Evolutionary conservation across 2,329 filamentous ascomycete species (phyloP), one percentile per base, ranked within the genome.

Genomic region (Neofusicoccum parvum): DNA sequence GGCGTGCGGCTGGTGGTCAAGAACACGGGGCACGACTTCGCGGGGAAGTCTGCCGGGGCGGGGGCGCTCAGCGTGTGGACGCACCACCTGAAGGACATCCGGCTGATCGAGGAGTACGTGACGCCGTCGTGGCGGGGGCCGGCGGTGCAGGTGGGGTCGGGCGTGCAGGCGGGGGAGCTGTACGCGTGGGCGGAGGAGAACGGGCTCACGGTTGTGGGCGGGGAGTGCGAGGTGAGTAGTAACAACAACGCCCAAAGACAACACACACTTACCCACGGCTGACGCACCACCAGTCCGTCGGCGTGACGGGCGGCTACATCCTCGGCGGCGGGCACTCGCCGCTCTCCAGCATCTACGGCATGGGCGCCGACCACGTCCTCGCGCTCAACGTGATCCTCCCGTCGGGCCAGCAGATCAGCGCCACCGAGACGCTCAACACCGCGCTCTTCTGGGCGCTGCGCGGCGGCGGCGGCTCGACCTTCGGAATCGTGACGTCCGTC

Each of bases 371-470:
- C 56, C 72, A 77, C 51, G 66, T 69, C 5, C 68, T 78, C 4
- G 71, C 72, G n/a, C 74, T 67, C 37, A 71, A 73, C 56, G 74
- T 77, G 9, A 70, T 76, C 10, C 76, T 73, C 4, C 70, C 73
- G 41, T 66, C 71, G 7, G 76, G 76, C 11, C 48, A 68, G 15
- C 46, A 71, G 2, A 46, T 74, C 14, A 73, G 65, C 32, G 75
- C 75, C 2, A 70, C 74, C 3, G 59, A 70, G n/a, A 71, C 68
- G 6, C 37, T 72, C 20, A 73, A 76, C 64, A 32, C 68, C 1
- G 74, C 77, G 50, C 70, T 77, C 1, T 78, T 75, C 68, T 78
- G 75, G 76, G 76, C 76, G 6, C 66, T 78, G 1, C 69, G 67
- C 17, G 72, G 72, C 7, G 76, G 74, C 34, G 75, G 75, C 5